phyloP scores from a whole-genome alignment of 805 yeast species.

The Pichia membranifaciens region DNA sequence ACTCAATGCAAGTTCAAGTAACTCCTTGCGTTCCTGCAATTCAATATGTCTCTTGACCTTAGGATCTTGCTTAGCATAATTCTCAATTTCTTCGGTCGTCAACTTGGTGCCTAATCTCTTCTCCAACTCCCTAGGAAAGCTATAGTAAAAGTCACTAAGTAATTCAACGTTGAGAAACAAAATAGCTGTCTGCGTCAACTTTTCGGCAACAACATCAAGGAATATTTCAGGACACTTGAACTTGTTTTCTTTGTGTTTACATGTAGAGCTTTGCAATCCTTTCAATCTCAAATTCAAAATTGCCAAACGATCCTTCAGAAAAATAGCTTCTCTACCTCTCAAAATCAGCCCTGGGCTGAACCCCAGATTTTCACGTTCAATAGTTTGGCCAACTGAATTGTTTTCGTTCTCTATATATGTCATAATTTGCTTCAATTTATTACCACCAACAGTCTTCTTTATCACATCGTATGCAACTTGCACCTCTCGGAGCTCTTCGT shows the following conservation, averaged over 20 bases:
- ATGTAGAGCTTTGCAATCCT: slow-evolving; percentile 66
- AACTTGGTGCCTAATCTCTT: slow-evolving; percentile 57
- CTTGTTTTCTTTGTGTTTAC: slow-evolving; percentile 73
- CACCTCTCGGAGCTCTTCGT: slow-evolving; percentile 84
- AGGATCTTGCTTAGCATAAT: slow-evolving; percentile 92
- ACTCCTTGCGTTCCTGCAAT: slow-evolving; percentile 85
- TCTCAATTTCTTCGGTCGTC: slow-evolving; percentile 71
- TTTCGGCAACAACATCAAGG: slow-evolving; percentile 85
- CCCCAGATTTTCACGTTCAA: slow-evolving; percentile 70
- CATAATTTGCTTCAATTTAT: slow-evolving; percentile 78
- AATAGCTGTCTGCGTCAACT: slow-evolving; percentile 88
- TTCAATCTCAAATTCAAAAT: slow-evolving; percentile 70
- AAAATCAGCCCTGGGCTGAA: slow-evolving; percentile 70
- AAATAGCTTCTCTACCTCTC: slow-evolving; percentile 79
- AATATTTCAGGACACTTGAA: slow-evolving; percentile 93
- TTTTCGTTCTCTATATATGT: slow-evolving; percentile 54
- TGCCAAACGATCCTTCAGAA: slow-evolving; percentile 66
- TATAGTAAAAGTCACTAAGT: slow-evolving; percentile 89
- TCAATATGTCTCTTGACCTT: slow-evolving; percentile 86
- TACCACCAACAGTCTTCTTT: slow-evolving; percentile 70
- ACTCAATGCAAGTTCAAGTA: slow-evolving; percentile 73
- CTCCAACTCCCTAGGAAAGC: slow-evolving; percentile 92
- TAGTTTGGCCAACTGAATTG: slow-evolving; percentile 30
- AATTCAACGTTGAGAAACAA: slow-evolving; percentile 89
- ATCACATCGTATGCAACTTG: slow-evolving; percentile 53